Evolutionary conservation across 345 rosid genomes (phyloP).

Genomic region (Eucalyptus pumila): DNA sequence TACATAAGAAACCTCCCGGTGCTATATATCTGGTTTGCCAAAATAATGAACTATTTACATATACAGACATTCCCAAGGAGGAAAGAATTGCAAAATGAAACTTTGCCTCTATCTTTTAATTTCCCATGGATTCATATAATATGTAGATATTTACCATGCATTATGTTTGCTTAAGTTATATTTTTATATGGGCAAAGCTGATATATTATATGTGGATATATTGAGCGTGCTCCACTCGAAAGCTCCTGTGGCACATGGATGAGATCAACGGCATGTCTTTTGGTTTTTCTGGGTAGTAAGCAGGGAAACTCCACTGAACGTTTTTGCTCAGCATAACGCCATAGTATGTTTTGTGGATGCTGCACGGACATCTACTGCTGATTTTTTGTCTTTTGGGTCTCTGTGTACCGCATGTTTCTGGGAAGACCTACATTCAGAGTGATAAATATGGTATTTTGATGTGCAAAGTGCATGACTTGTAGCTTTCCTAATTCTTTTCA

Average conservation of each 20-base stretch:
- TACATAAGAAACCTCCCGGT: not conserved
- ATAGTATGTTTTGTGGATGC: not conserved
- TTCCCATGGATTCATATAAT: not conserved
- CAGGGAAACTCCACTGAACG: not conserved
- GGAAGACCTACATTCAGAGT: not conserved
- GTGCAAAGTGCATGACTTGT: not conserved
- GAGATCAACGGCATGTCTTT: not conserved
- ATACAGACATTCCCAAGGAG: not conserved
- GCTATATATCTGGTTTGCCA: not conserved
- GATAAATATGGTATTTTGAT: not conserved
- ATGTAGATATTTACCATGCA: not conserved
- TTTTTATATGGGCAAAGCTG: not conserved
- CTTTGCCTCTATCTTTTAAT: not conserved
- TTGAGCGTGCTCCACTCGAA: not conserved
- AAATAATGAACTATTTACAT: not conserved
- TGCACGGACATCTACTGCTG: not conserved
- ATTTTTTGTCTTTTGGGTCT: not conserved
- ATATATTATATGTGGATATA: not conserved
- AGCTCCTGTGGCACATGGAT: not conserved
- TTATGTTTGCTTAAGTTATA: not conserved
- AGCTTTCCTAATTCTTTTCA: not conserved
- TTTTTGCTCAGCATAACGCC: not conserved
- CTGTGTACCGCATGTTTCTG: not conserved
- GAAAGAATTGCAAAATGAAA: not conserved
- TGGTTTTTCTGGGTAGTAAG: not conserved